phyloP scores from a whole-genome alignment of 176 grass and related monocot genomes.

The Rhynchospora breviuscula region DNA sequence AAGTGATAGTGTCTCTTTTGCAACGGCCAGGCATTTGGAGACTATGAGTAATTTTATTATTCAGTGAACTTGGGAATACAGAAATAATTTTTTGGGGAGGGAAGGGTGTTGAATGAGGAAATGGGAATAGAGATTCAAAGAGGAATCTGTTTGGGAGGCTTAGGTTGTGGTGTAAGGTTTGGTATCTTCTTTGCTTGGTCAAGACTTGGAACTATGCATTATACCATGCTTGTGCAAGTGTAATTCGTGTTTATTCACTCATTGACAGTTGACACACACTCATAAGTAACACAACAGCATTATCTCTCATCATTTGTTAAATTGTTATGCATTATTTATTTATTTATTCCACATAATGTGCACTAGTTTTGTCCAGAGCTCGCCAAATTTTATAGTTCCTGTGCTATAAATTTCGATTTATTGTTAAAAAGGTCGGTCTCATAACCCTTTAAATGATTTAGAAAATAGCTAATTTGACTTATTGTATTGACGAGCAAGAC shows the following conservation, averaged over 20 bases:
- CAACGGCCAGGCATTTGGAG: not conserved
- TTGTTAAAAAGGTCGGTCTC: no score
- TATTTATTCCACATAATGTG: no score
- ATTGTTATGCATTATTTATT: no score
- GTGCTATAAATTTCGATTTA: no score
- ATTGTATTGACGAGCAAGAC: no score
- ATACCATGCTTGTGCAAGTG: conserved; percentile 21
- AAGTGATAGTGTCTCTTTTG: not conserved
- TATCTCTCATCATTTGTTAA: no score
- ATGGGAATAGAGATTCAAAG: conserved; percentile 11
- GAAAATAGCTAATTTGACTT: no score
- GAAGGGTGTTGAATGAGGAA: not conserved
- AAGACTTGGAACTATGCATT: not conserved
- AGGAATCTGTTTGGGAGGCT: not conserved
- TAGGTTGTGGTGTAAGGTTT: conserved; percentile 37
- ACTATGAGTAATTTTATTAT: not conserved
- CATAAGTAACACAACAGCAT: no score
- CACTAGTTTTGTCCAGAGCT: no score
- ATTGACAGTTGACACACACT: not conserved
- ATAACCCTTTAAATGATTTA: no score
- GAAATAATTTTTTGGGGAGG: not conserved
- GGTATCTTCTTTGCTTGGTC: conserved; percentile 62
- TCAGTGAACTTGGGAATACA: not conserved
- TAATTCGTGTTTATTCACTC: not conserved
- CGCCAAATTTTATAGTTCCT: no score